Percentiles rank a stretch among this genome's conserved stretches.
These are phyloP conservation scores for Fusarium metavorans DNA, from an alignment of 2,329 filamentous ascomycete genomes.

Conservation along the genomic window DNA sequence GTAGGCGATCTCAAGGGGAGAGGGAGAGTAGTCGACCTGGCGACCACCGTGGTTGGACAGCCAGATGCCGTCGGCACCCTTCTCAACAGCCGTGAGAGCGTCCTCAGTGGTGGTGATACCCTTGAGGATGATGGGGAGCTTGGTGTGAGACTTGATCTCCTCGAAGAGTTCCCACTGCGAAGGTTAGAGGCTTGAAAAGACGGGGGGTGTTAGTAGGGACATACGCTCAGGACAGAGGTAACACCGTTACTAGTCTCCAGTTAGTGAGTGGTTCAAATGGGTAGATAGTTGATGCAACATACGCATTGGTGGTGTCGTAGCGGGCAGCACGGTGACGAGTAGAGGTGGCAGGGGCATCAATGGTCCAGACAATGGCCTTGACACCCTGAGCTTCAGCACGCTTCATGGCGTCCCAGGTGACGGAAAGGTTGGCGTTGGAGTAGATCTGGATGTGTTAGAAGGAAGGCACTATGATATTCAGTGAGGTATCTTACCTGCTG, in stretches of 20 bases:
- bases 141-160: conserved; percentile 48
- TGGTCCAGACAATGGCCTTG: conserved; percentile 54
- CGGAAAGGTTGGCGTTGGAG: conserved; percentile 48
- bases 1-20: conserved; percentile 41
- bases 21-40: conserved; percentile 52
- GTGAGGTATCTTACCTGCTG: conserved; percentile 43
- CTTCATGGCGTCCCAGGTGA: conserved; percentile 49
- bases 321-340: conserved; percentile 43
- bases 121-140: conserved; percentile 53
- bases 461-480: too few species aligned
- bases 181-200: background rate
- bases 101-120: conserved; percentile 55
- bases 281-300: background rate
- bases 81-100: conserved; percentile 48
- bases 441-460: conserved; percentile 39
- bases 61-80: conserved; percentile 52
- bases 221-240: conserved; percentile 38
- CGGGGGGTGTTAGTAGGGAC: background rate
- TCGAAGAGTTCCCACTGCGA: conserved; percentile 43
- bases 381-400: conserved; percentile 50
- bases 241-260: conserved; percentile 26
- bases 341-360: conserved; percentile 45
- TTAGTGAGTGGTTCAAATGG: background rate
- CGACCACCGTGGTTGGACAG: conserved; percentile 57
- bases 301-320: conserved; percentile 44